phyloP scores from a whole-genome alignment of 2,329 filamentous ascomycete genomes.

The Calonectria hongkongensis region DNA sequence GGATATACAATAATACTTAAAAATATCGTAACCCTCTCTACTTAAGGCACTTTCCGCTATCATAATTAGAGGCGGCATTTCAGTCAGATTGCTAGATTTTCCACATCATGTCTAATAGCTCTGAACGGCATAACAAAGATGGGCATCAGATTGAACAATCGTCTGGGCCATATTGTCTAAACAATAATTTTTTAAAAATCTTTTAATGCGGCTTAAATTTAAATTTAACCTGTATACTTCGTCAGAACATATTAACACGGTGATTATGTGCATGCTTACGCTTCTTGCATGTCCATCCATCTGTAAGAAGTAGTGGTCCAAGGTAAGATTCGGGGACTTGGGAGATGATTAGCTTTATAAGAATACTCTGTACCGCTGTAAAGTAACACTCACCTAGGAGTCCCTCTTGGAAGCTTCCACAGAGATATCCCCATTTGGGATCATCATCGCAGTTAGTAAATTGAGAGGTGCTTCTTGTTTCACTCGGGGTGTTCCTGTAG shows the following conservation, averaged over 20 bases:
- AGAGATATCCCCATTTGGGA: conserved; percentile 45
- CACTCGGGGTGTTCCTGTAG: conserved; percentile 34
- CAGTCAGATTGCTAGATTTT: no score
- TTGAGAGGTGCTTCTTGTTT: conserved; percentile 37
- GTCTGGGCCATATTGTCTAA: no score
- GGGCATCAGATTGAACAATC: no score
- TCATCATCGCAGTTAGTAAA: conserved; percentile 53
- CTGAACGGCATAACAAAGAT: no score
- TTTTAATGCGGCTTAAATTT: background rate
- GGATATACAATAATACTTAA: no score
- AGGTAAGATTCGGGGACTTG: conserved; percentile 52
- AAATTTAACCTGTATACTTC: background rate
- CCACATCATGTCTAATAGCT: no score
- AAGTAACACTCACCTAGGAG: conserved; percentile 34
- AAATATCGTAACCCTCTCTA: no score
- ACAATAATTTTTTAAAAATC: no score
- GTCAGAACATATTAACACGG: background rate
- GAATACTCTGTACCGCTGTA: background rate
- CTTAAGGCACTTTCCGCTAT: no score
- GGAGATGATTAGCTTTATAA: background rate
- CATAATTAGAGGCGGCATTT: no score
- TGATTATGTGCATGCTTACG: background rate
- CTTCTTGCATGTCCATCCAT: conserved; percentile 33
- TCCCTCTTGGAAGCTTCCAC: conserved; percentile 44
- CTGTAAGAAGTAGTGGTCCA: conserved; percentile 45